Evolutionary conservation across 768 basidiomycete species (phyloP).

Genomic region (Amyloporia xantha): DNA sequence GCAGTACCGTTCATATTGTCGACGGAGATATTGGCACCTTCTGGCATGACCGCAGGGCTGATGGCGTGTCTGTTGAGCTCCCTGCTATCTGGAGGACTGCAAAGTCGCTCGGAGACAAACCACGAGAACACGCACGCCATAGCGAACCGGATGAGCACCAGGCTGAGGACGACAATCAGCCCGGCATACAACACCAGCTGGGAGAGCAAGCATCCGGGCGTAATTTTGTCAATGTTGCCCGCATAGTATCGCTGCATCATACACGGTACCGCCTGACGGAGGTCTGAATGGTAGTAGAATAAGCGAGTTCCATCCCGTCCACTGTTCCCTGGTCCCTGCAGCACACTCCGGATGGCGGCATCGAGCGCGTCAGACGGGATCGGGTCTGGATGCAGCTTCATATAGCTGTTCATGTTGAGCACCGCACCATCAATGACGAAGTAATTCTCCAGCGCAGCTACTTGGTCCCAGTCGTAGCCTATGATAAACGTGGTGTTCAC

Average conservation of each 20-base stretch:
- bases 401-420: conserved; percentile 87
- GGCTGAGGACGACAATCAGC: conserved; percentile 83
- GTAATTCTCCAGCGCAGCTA: conserved; percentile 63
- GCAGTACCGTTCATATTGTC: conserved; percentile 90
- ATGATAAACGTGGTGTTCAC: conserved; percentile 59
- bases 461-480: conserved; percentile 91
- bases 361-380: conserved; percentile 77
- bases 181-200: conserved; percentile 85
- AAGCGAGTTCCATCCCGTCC: conserved; percentile 90
- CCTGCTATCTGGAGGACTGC: conserved; percentile 64
- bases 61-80: conserved; percentile 79
- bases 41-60: conserved; percentile 93
- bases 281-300: conserved; percentile 65
- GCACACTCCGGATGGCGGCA: conserved; percentile 68
- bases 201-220: conserved; percentile 92
- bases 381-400: conserved; percentile 60
- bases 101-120: conserved; percentile 83
- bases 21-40: conserved; percentile 90
- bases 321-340: conserved; percentile 41
- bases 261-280: conserved; percentile 70
- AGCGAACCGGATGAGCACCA: conserved; percentile 85
- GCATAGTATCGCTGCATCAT: conserved; percentile 82
- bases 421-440: conserved; percentile 92
- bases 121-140: conserved; percentile 98
- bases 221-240: conserved; percentile 94